Percentiles rank a stretch among this genome's conserved stretches.
phyloP scores from a whole-genome alignment of 176 grass and related monocot genomes.

The Bolboschoenus planiculmis region DNA sequence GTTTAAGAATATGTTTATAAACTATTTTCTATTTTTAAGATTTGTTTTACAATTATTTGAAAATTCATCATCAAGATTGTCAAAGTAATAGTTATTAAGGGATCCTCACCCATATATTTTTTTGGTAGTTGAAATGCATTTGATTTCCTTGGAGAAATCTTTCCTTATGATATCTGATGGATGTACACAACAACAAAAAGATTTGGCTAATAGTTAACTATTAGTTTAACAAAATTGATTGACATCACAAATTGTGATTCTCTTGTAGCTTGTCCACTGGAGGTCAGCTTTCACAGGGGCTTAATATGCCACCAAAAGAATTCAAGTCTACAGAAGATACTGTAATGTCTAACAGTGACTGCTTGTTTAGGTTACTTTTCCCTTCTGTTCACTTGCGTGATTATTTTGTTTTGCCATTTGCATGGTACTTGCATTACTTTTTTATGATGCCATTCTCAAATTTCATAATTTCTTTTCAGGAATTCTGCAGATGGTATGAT shows the following conservation, averaged over 20 bases:
- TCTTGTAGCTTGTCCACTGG: constrained; percentile 2
- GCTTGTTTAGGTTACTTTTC: neutral
- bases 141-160: neutral
- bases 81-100: too few relatives aligned
- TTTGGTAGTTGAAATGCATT: neutral
- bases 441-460: neutral
- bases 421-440: neutral
- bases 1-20: too few relatives aligned
- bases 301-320: neutral
- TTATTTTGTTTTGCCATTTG: neutral
- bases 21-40: too few relatives aligned
- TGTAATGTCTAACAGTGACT: neutral
- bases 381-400: neutral
- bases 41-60: too few relatives aligned
- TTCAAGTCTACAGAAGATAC: neutral
- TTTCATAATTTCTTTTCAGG: neutral
- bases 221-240: neutral
- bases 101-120: too few relatives aligned
- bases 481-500: neutral
- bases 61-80: too few relatives aligned
- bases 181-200: neutral
- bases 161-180: neutral
- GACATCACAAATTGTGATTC: neutral
- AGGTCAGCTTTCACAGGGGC: neutral
- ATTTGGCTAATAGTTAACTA: neutral